These are phyloP conservation scores for Gillenia trifoliata DNA, from an alignment of 306 rosid species.

Conservation along the genomic window DNA sequence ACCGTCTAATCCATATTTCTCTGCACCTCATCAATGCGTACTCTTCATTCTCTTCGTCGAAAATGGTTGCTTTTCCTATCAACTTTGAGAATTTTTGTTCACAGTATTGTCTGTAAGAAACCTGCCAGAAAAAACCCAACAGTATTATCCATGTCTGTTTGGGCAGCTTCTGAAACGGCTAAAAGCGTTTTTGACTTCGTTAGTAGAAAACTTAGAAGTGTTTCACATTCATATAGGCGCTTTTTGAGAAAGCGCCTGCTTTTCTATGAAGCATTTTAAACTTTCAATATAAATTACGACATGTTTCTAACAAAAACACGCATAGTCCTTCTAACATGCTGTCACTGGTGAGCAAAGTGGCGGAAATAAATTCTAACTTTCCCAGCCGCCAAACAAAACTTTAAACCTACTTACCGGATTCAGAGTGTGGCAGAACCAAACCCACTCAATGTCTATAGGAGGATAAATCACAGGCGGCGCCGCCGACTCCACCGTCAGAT, in stretches of 20 bases:
- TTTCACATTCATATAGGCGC: too few species aligned
- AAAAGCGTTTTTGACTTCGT: too few species aligned
- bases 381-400: background rate
- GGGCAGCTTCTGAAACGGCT: too few species aligned
- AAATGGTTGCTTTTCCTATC: slow-evolving; percentile 60
- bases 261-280: too few species aligned
- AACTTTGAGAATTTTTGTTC: slow-evolving; percentile 56
- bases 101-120: slow-evolving; percentile 61
- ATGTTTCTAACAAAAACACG: too few species aligned
- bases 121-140: slow-evolving; percentile 29
- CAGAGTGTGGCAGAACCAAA: slow-evolving; percentile 90
- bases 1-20: slow-evolving; percentile 55
- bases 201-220: too few species aligned
- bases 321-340: too few species aligned
- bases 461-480: slow-evolving; percentile 59
- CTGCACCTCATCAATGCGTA: slow-evolving; percentile 67
- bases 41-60: slow-evolving; percentile 82
- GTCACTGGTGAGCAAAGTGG: too few species aligned
- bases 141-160: too few species aligned
- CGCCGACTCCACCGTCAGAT: slow-evolving; percentile 46
- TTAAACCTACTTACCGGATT: slow-evolving; percentile 37
- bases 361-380: background rate
- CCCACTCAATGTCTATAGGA: slow-evolving; percentile 82
- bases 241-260: too few species aligned
- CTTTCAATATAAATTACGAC: too few species aligned